Percentiles rank a stretch among this genome's conserved stretches.
These are phyloP conservation scores for Helicocarpus griseus DNA, from an alignment of 2,329 filamentous ascomycete species.

Conservation along the genomic window DNA sequence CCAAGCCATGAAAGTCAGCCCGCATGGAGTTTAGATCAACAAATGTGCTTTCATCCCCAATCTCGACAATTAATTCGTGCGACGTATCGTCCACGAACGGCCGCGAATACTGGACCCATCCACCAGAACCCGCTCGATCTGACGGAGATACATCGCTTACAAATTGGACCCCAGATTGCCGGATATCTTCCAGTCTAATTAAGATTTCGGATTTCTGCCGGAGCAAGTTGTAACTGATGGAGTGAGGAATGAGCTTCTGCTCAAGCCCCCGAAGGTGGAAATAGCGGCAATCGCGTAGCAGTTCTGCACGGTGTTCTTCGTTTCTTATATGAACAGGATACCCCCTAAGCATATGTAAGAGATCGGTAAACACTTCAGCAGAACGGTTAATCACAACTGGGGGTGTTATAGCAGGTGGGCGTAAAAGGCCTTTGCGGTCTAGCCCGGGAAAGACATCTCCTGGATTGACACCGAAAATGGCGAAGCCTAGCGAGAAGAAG, in stretches of 20 bases:
- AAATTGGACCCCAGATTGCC: slow-evolving; percentile 72
- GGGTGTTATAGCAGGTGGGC: slow-evolving; percentile 77
- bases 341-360: slow-evolving; percentile 71
- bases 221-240: slow-evolving; percentile 64
- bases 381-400: slow-evolving; percentile 71
- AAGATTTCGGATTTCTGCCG: slow-evolving; percentile 64
- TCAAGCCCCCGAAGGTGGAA: slow-evolving; percentile 89
- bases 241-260: slow-evolving; percentile 71
- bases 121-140: slow-evolving; percentile 19
- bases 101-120: slow-evolving; percentile 69
- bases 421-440: slow-evolving; percentile 65
- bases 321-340: slow-evolving; percentile 70
- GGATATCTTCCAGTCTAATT: slow-evolving; percentile 74
- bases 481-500: slow-evolving; percentile 87
- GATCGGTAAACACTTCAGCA: slow-evolving; percentile 73
- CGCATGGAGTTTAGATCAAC: slow-evolving; percentile 47
- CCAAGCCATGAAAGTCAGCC: slow-evolving; percentile 63
- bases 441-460: slow-evolving; percentile 78
- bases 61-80: slow-evolving; percentile 70
- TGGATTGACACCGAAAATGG: slow-evolving; percentile 73
- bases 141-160: slow-evolving; percentile 35
- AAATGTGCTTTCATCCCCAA: slow-evolving; percentile 56
- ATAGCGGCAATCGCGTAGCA: slow-evolving; percentile 81
- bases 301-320: slow-evolving; percentile 64
- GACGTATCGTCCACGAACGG: slow-evolving; percentile 72